phyloP scores from a whole-genome alignment of 768 basidiomycete genomes.

The Kwoniella dejecticola region DNA sequence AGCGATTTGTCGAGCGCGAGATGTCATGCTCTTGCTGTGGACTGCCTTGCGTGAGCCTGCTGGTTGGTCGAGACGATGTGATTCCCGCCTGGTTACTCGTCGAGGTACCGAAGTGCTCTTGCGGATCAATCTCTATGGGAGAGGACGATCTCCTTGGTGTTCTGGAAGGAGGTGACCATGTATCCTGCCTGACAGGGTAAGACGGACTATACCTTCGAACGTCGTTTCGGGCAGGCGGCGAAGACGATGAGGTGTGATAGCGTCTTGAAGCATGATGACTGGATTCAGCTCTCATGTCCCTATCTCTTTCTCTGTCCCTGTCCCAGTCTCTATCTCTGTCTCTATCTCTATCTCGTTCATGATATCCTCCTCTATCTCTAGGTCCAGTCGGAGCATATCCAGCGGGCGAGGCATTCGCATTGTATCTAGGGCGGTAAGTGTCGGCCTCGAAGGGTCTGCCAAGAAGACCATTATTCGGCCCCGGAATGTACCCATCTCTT shows the following conservation, averaged over 20 bases:
- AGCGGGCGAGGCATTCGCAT: not conserved
- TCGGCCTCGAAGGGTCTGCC: not conserved
- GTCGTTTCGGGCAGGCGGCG: not conserved
- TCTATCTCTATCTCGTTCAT: not conserved
- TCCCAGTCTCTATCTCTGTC: not conserved
- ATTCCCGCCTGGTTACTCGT: not conserved
- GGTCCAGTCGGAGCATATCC: not conserved
- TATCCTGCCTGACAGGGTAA: not conserved
- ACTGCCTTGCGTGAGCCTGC: too few species aligned
- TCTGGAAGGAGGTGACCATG: not conserved
- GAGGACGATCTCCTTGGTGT: not conserved
- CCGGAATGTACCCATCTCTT: not conserved
- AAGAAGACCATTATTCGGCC: not conserved
- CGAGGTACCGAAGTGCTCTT: not conserved
- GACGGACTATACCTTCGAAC: conserved; percentile 7
- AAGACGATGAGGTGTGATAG: not conserved
- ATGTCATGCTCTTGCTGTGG: too few species aligned
- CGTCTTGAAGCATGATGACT: not conserved
- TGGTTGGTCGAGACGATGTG: too few species aligned
- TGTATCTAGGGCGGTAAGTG: not conserved
- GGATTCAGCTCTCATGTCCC: not conserved
- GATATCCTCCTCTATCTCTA: not conserved
- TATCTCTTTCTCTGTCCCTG: not conserved
- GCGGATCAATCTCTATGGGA: not conserved
- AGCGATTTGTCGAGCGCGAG: not conserved